Base-by-base conservation (phyloP, 352 stramenopile species). In the Phytophthora boehmeriae region DNA sequence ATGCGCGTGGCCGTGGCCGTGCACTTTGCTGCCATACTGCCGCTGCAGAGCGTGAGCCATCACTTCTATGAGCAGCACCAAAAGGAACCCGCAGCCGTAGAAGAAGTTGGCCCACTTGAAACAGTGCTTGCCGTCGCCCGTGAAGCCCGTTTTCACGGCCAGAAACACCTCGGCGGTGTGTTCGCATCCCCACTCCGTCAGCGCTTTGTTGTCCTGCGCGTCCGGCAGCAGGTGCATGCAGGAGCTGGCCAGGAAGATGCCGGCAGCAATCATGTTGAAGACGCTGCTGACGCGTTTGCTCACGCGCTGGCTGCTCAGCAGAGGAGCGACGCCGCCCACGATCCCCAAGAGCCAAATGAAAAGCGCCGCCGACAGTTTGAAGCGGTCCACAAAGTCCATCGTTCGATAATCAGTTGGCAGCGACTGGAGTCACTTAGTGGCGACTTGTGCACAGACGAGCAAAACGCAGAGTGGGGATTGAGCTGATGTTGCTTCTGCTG, bases 81-180 rank as follows among this genome's bases (percentile, higher is more conserved):
- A 50, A 36, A 93, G 63, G 49, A 95, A 95, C 38, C 86, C 86
- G 41, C 76, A 59, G 30, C 74, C 82, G 51, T 90, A 95, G 51
- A 95, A 91, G 57, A 93, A 89, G 72, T 91, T 89, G 44, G 83
- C 78, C 66, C 83, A 88, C 58, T 84, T 74, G 49, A 95, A 87
- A 62, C 83, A 93, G 23, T 63, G 55, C 55, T 76, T 77, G 46
- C 58, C 69, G 43, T 72, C 59, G 8, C 56, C 48, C 10, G 75
- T 30, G 55, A 64, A 67, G 51, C 34, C 45, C 13, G 64, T 75
- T 16, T 60, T 55, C 36, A 76, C 59, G 34, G 68, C 64, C n/a
- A 77, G 28, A 30, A 74, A 74, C 1, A 71, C 54, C 49, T 77
- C 70, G 5, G 60, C 60, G 5, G 69, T 78, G 51, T 68, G 54